Conservation (phyloP, 192 early-diverging fungal species). For the Mortierella alpina region DNA sequence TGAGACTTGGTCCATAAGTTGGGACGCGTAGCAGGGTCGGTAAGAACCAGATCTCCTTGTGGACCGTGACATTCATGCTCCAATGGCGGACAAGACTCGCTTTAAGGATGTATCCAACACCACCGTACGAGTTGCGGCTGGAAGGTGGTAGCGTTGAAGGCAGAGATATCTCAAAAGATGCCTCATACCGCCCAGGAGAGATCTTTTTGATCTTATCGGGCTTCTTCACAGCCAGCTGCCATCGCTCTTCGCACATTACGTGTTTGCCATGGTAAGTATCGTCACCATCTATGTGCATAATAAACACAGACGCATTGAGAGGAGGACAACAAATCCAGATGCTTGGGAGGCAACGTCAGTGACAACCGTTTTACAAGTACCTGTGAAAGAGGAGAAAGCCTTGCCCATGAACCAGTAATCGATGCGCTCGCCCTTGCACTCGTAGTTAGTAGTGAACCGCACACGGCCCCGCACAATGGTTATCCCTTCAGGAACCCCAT, state of each 20-base stretch:
- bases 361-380: neutral
- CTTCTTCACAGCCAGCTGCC: slow-evolving; percentile 5
- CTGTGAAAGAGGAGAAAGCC: slow-evolving; percentile 3
- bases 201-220: neutral
- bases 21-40: neutral
- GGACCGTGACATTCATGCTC: slow-evolving; percentile 10
- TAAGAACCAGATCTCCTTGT: slow-evolving; percentile 16
- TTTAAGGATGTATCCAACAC: neutral
- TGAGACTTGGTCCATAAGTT: neutral
- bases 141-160: slow-evolving; percentile 5
- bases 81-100: slow-evolving; percentile 10
- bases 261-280: neutral
- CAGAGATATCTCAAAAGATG: slow-evolving; percentile 3
- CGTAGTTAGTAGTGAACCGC: slow-evolving; percentile 21
- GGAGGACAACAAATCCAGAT: too few species aligned
- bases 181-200: slow-evolving; percentile 13
- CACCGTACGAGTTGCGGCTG: neutral
- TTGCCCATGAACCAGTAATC: slow-evolving; percentile 4
- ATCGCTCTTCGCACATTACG: neutral
- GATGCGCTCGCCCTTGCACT: slow-evolving; percentile 13
- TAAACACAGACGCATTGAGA: too few species aligned
- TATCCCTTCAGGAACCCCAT: neutral
- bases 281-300: slow-evolving; percentile 1
- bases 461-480: slow-evolving; percentile 14
- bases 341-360: neutral